Evolutionary conservation across 2,329 filamentous ascomycete genomes (phyloP).

Genomic region (Hymenoscyphus occultus): DNA sequence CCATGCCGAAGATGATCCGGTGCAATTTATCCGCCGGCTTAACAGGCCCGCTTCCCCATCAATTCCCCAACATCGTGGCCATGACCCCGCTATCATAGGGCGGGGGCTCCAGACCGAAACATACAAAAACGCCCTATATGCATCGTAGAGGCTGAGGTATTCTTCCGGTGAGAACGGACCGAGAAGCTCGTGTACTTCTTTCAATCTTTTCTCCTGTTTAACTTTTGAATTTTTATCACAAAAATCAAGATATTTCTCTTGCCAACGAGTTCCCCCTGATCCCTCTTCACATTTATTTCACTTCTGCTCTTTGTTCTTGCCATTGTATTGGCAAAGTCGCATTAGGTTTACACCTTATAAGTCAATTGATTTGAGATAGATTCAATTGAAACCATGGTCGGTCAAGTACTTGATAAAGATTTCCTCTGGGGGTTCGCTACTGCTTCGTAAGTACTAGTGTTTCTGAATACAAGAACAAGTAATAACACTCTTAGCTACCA

Average conservation of each 20-base stretch:
- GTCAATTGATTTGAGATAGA: not conserved
- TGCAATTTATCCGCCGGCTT: constrained; percentile 18
- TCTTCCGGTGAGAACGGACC: constrained; percentile 30
- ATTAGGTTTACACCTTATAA: not conserved
- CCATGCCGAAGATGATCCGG: constrained; percentile 14
- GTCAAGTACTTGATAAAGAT: constrained; percentile 56
- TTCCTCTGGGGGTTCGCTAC: constrained; percentile 82
- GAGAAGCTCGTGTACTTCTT: constrained; percentile 18
- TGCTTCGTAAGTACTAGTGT: constrained; percentile 55
- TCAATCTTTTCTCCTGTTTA: not conserved
- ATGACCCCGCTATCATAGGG: constrained; percentile 23
- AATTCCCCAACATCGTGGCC: constrained; percentile 1
- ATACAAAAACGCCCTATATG: constrained; percentile 13
- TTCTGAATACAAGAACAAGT: constrained; percentile 4
- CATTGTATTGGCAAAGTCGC: not conserved
- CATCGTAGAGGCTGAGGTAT: constrained; percentile 19
- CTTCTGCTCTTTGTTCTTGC: constrained; percentile 8
- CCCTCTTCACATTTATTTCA: constrained; percentile 7
- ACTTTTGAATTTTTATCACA: constrained; percentile 1
- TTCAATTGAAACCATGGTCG: constrained; percentile 43
- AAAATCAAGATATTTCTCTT: constrained; percentile 12
- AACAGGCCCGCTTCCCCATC: constrained; percentile 23
- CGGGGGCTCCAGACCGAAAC: constrained; percentile 21
- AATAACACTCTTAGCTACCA: constrained; percentile 62
- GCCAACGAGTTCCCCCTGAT: not conserved